Conservation (phyloP, 805 yeast species). For the Starmerella floris region DNA sequence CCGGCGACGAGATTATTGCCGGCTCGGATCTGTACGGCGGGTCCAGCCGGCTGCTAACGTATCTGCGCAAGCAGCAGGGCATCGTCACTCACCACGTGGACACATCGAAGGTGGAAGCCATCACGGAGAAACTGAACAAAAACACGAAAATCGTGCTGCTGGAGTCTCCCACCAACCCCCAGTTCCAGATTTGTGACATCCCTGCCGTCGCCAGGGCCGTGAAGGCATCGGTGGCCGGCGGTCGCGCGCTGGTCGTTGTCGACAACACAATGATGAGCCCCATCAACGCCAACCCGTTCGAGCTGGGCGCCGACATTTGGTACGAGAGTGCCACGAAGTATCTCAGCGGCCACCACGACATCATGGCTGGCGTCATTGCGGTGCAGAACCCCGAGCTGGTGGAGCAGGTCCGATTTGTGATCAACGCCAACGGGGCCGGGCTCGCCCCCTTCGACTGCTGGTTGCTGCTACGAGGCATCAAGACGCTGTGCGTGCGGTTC, state of each 20-base stretch:
- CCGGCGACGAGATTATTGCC: conserved; percentile 85
- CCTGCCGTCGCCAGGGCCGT: conserved; percentile 52
- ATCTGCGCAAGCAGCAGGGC: conserved; percentile 48
- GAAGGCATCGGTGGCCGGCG: conserved; percentile 45
- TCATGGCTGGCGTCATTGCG: conserved; percentile 90
- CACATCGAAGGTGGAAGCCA: conserved; percentile 56
- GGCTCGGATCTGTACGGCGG: conserved; percentile 96
- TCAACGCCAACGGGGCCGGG: conserved; percentile 86
- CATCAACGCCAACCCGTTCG: conserved; percentile 67
- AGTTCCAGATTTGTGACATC: conserved; percentile 76
- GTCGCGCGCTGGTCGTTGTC: conserved; percentile 55
- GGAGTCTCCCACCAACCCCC: conserved; percentile 89
- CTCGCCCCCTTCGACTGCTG: conserved; percentile 86
- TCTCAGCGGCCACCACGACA: conserved; percentile 87
- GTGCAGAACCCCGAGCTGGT: conserved; percentile 51
- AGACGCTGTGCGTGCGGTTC: conserved; percentile 72
- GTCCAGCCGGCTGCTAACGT: conserved; percentile 70
- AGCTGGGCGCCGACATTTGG: conserved; percentile 77
- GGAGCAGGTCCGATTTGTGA: conserved; percentile 55
- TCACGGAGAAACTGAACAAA: conserved; percentile 41
- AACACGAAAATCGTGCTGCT: conserved; percentile 67
- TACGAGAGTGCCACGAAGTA: conserved; percentile 92
- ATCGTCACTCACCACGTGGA: conserved; percentile 64
- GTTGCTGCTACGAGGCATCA: conserved; percentile 77
- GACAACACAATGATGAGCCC: conserved; percentile 98